Base-by-base conservation (phyloP, 805 yeast species). In the Blastobotrys americana region DNA sequence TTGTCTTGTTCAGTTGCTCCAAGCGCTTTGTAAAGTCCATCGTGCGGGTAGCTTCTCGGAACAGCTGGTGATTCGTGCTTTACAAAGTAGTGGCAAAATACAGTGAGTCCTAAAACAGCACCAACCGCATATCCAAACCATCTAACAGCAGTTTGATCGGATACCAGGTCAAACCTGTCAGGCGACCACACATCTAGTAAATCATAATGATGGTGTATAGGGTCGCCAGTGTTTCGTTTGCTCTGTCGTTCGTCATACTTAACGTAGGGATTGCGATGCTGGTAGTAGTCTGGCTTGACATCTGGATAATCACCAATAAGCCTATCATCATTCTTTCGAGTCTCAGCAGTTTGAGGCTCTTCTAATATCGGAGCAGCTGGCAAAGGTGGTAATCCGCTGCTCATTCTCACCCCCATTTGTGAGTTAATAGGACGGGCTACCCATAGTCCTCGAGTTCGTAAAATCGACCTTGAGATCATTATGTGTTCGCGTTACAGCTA, bases 101-200 rank as follows among this genome's bases (percentile, higher is more conserved):
- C 66, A 18, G 68, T 67, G 56, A 72, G 68, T 1, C 61, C 58
- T 3, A 64, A 71, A 42, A 75, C 51, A 4, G 59, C 59, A n/a
- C 72, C 78, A 55, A 82, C 75, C 64, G 82, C 82, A 22, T 51
- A 46, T n/a, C 66, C 66, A 51, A 79, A 74, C 61, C 77, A 77
- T 54, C 65, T 71, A 43, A 78, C 62, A 1, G 95, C 94, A 25
- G 76, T 72, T 38, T 64, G 59, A 63, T 83, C 82, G 34, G 74
- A 67, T 27, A 78, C 82, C 33, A 69, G 62, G 54, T 79, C 78
- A 61, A 71, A 77, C 58, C 79, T 74, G 58, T 85, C 94, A 9
- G 95, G 93, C 5, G 95, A 76, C 95, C 95, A 85, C 72, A 84
- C 73, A 63, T 85, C 89, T 58, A 80, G 71, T 63, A 76, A 67